Percentiles rank a stretch among this genome's conserved stretches.
phyloP scores from a whole-genome alignment of 306 rosid species.

The Mucuna pruriens region DNA sequence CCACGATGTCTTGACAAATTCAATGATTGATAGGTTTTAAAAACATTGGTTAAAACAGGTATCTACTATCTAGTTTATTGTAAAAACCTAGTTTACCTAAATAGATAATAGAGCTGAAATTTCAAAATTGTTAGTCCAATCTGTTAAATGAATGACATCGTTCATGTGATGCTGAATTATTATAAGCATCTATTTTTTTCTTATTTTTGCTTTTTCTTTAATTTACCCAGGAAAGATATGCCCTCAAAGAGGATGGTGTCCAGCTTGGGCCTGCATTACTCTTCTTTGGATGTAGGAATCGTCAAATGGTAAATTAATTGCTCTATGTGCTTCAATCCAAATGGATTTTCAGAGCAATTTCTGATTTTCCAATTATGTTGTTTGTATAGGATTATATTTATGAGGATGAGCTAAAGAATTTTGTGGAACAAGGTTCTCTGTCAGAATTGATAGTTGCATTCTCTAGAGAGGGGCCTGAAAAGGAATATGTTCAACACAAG shows the following conservation, averaged over 20 bases:
- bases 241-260: conserved; percentile 73
- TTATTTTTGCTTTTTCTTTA: conserved; percentile 33
- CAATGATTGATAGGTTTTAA: too few relatives aligned
- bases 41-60: too few relatives aligned
- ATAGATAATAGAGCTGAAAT: neutral
- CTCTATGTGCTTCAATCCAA: neutral
- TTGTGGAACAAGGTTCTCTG: conserved; percentile 69
- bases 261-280: conserved; percentile 85
- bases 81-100: neutral
- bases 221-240: conserved; percentile 75
- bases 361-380: conserved; percentile 37
- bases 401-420: conserved; percentile 83
- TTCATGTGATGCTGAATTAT: neutral
- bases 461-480: conserved; percentile 81
- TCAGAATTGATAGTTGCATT: conserved; percentile 84
- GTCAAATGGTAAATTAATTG: conserved; percentile 69
- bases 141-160: neutral
- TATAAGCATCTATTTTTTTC: conserved; percentile 25
- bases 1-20: too few relatives aligned
- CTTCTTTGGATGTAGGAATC: conserved; percentile 96
- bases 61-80: neutral
- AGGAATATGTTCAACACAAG: conserved; percentile 93
- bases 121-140: conserved; percentile 24
- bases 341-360: conserved; percentile 12
- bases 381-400: conserved; percentile 83